phyloP scores from a whole-genome alignment of 208 protist genomes.

The Borovskyia barvae region DNA sequence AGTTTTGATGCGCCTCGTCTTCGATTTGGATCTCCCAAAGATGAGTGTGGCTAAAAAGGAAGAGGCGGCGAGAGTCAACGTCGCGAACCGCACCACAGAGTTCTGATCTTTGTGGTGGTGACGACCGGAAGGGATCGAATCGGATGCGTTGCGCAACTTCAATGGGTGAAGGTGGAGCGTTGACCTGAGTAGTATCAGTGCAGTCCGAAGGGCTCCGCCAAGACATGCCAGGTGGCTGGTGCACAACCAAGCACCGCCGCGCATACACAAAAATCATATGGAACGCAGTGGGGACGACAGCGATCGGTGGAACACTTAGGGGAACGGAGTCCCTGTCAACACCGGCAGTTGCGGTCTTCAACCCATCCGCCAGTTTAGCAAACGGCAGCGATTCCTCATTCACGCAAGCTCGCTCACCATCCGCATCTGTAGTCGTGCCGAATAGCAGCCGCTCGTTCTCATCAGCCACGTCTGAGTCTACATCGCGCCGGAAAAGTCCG shows the following conservation, averaged over 20 bases:
- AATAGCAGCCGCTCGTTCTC: conserved; percentile 18
- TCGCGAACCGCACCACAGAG: conserved; percentile 52
- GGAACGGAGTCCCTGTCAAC: conserved; percentile 3
- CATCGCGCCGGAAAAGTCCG: conserved; percentile 35
- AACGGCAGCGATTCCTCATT: conserved; percentile 21
- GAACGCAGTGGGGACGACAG: conserved; percentile 88
- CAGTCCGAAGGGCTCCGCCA: conserved; percentile 37
- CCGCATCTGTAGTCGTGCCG: not conserved
- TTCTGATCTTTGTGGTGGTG: conserved; percentile 3
- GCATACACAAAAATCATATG: conserved; percentile 93
- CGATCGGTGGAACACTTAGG: conserved; percentile 6
- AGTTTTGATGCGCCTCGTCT: conserved; percentile 69
- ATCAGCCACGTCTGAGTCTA: conserved; percentile 4
- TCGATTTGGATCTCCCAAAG: conserved; percentile 67
- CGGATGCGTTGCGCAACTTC: conserved; percentile 75
- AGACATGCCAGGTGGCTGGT: conserved; percentile 74
- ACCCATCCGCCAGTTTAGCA: not conserved
- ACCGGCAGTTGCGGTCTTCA: not conserved
- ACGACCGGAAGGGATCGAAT: conserved; percentile 65
- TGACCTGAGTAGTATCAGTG: not conserved
- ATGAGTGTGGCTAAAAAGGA: conserved; percentile 45
- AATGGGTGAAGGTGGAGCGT: conserved; percentile 14
- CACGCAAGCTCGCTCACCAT: not conserved
- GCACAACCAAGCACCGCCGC: conserved; percentile 72
- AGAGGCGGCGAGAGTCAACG: conserved; percentile 37